Conservation (phyloP, 1,139 yeast genomes). For the Nematodospora anomalae region DNA sequence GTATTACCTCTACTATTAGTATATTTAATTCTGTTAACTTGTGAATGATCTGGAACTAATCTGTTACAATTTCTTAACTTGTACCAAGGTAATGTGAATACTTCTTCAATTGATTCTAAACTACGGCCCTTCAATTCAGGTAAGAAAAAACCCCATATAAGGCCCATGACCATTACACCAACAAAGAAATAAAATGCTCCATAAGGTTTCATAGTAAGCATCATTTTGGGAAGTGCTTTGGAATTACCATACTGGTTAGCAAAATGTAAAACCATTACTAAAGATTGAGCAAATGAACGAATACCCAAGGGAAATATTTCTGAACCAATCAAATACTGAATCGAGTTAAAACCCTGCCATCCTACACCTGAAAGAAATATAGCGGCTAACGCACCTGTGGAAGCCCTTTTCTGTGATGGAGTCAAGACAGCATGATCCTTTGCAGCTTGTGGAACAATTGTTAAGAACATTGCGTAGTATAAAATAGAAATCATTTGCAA, state of each 20-base stretch:
- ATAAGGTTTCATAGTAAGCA: conserved; percentile 45
- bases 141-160: conserved; percentile 51
- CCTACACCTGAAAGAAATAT: conserved; percentile 56
- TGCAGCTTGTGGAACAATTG: conserved; percentile 48
- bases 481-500: conserved; percentile 31
- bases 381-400: conserved; percentile 53
- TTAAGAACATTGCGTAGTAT: conserved; percentile 48
- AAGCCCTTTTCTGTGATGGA: conserved; percentile 35
- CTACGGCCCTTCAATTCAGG: conserved; percentile 57
- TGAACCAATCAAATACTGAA: conserved; percentile 59
- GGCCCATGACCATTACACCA: conserved; percentile 41
- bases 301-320: conserved; percentile 59
- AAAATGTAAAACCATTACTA: conserved; percentile 59
- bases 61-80: conserved; percentile 50
- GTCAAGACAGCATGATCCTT: conserved; percentile 27
- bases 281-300: conserved; percentile 53
- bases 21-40: conserved; percentile 32
- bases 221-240: conserved; percentile 55
- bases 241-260: conserved; percentile 62
- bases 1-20: conserved; percentile 22
- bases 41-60: conserved; percentile 55
- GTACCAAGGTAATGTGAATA: conserved; percentile 62
- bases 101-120: conserved; percentile 57
- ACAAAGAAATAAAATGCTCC: conserved; percentile 59
- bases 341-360: conserved; percentile 64